Evolutionary conservation across 371 early-diverging fungal species (phyloP), one percentile per base, ranked within the genome.

Genomic region (Mucor indicus): DNA sequence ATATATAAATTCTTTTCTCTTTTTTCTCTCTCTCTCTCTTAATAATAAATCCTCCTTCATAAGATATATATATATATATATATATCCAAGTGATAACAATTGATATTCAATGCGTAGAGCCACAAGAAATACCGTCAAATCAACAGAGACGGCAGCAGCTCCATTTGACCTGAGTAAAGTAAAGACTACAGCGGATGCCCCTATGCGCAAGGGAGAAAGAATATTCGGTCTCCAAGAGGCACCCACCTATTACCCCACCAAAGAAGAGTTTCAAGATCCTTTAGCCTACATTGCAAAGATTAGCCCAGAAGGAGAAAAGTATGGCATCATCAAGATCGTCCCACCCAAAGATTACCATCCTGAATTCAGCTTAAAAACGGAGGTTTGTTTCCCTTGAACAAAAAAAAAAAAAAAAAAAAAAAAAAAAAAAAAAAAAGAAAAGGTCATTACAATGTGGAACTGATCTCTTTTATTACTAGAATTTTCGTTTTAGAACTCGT

Each of bases 251-350:
- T 80, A 85, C 43, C 98, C 98, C 7, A 86, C 93, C 3, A 55
- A 56, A 13, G 81, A 89, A 36, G 91, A 98, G 72, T 96, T 92
- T 72, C 40, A 55, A 20, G 86, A 94, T 57, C 96, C 96, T 16
- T 68, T 93, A 25, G 61, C 69, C 44, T 95, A 89, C 62, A 90
- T 98, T 62, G 84, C 86, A 39, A 74, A 66, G 49, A 95, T 98
- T 55, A 77, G 85, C 24, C 67, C 79, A 20, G 76, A 85, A 57
- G 95, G 87, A 30, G 92, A 92, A 64, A 53, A 79, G 50, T 81
- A 81, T 24, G 98, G 98, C 20, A 86, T 98, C 50, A 83, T 89
- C 57, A 98, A 98, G 69, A 87, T 98, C 53, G 81, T 95, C 27
- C 98, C 98, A 36, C 97, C 98, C 8, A 59, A 55, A 21, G 80